A percentile compares a stretch with the other conserved stretches of the same genome.
These are phyloP conservation scores for Aleurites moluccanus DNA, from an alignment of 441 rosid species.

Conservation along the genomic window DNA sequence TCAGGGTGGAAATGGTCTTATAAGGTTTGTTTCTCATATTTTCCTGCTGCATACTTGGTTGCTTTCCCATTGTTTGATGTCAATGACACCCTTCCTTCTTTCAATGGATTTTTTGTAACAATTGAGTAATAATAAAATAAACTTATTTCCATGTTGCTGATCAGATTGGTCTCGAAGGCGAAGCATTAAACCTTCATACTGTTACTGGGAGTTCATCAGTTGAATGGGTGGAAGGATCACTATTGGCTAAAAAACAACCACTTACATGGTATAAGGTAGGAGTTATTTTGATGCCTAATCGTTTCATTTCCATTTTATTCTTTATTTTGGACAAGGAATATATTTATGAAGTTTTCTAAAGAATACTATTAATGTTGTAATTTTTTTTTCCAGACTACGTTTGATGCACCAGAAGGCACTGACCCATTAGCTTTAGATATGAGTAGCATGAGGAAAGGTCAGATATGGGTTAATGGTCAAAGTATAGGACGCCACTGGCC, in stretches of 20 bases:
- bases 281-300: not conserved
- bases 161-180: slow-evolving; percentile 79
- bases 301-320: not conserved
- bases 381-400: slow-evolving; percentile 52
- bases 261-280: slow-evolving; percentile 89
- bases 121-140: not conserved
- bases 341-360: not conserved
- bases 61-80: not conserved
- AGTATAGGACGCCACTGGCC: slow-evolving; percentile 96
- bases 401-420: slow-evolving; percentile 78
- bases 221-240: slow-evolving; percentile 78
- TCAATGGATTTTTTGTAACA: too few relatives aligned
- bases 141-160: slow-evolving; percentile 5
- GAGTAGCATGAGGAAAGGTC: slow-evolving; percentile 96
- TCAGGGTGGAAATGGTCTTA: slow-evolving; percentile 95
- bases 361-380: not conserved
- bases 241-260: slow-evolving; percentile 70
- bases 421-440: slow-evolving; percentile 87
- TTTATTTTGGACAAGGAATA: not conserved
- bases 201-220: slow-evolving; percentile 81
- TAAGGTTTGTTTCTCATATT: slow-evolving; percentile 50
- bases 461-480: slow-evolving; percentile 90
- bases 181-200: slow-evolving; percentile 72
- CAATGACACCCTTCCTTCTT: not conserved
- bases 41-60: not conserved